A percentile compares a stretch with the other conserved stretches of the same genome.
Conservation (phyloP, 495 filamentous ascomycete genomes). For the Penicillium desertorum region DNA sequence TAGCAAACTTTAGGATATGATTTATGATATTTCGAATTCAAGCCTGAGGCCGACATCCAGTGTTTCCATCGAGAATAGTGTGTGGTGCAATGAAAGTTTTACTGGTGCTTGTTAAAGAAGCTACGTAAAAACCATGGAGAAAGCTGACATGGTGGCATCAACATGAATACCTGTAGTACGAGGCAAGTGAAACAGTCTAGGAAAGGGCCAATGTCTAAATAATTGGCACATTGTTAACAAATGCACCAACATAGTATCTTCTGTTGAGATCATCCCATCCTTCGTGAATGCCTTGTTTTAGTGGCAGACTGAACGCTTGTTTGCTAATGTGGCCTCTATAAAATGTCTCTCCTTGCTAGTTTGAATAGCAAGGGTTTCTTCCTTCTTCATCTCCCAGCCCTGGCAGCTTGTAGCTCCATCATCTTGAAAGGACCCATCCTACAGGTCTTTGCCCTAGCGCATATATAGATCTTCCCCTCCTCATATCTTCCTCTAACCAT, state of each 20-base stretch:
- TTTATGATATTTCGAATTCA: background rate
- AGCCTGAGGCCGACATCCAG: background rate
- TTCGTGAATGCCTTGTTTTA: too few relatives aligned
- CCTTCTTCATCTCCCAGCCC: too few relatives aligned
- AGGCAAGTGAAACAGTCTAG: background rate
- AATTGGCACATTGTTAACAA: background rate
- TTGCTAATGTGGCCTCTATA: too few relatives aligned
- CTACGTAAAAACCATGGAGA: background rate
- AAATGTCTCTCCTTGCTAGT: too few relatives aligned
- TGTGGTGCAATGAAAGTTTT: too few relatives aligned
- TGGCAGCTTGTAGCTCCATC: too few relatives aligned
- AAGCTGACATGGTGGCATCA: background rate
- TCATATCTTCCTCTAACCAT: too few relatives aligned
- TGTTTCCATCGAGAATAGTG: background rate
- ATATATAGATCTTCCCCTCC: too few relatives aligned
- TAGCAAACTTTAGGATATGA: conserved; percentile 14
- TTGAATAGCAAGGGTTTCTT: too few relatives aligned
- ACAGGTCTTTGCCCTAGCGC: too few relatives aligned
- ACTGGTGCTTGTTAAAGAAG: background rate
- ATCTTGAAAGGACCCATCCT: background rate
- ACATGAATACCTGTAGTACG: background rate
- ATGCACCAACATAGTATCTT: background rate
- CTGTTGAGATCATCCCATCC: too few relatives aligned
- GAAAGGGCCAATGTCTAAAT: background rate
- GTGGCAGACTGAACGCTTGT: too few relatives aligned